Base-by-base conservation (phyloP, 1,284 basidiomycete species). In the Grifola frondosa region DNA sequence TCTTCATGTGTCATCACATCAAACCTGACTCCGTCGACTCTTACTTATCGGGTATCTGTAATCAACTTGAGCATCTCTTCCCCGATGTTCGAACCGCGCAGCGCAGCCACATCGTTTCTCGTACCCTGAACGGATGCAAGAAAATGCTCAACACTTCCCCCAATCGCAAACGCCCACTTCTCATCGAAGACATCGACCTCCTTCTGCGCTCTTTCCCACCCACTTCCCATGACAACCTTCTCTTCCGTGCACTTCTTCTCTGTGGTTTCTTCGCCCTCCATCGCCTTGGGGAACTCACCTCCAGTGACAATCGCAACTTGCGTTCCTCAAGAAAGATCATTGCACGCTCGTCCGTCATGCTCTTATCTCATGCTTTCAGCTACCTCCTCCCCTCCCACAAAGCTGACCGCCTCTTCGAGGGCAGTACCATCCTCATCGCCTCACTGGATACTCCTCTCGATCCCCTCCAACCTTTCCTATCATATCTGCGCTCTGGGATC, bases 11-110 rank as follows among this genome's bases (percentile, higher is more conserved):
- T 8, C 56, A 65, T 31, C 57, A 68, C 25, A 73, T 76, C 56
- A 42, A 61, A 15, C 66, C 67, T 1, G 9, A 20, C 2, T 72
- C 72, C 0, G 66, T 72, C 3, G 42, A 54, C 8, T 50, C 58
- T 2, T 75, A 74, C 53, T 62, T 74, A 0, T 70, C 69, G 0
- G 69, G 72, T 0, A 70, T 73, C n/a, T 60, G 60, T 39, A 61
- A 59, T 30, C 40, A 63, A 19, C 65, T 75, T 3, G 66, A 72
- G 40, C 39, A 59, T 1, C 51, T 56, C 24, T 75, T 58, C 46
- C 72, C 70, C 0, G 15, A 64, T 2, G 48, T 73, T 5, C 56
- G 62, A 3, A 24, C 37, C 0, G 30, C 34, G 4, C 57, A 66
- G 0, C 25, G 34, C 1, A 52, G 49, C 4, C 46, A 26, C 0